A percentile compares a stretch with the other conserved stretches of the same genome.
Evolutionary conservation across 345 rosid species (phyloP).

Genomic region (Boechera stricta): DNA sequence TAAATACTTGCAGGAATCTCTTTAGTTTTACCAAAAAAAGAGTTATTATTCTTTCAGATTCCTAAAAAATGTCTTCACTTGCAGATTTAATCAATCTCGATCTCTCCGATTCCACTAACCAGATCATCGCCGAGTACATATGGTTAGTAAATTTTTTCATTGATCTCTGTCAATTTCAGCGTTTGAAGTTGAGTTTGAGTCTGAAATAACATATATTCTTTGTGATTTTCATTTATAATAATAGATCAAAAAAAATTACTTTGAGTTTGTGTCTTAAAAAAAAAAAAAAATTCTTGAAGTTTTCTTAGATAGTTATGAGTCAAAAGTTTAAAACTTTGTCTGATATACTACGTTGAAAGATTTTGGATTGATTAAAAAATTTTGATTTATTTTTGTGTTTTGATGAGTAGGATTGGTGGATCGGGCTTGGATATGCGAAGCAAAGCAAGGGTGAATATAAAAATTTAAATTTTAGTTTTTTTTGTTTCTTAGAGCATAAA

Average conservation of each 20-base stretch:
- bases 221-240: not conserved
- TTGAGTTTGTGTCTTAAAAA: not conserved
- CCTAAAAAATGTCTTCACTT: slow-evolving; percentile 57
- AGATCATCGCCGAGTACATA: slow-evolving; percentile 82
- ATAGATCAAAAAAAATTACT: not conserved
- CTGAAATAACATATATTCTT: not conserved
- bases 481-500: not conserved
- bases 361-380: not conserved
- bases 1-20: slow-evolving; percentile 27
- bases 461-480: not conserved
- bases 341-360: not conserved
- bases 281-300: not conserved
- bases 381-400: not conserved
- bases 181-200: not conserved
- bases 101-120: slow-evolving; percentile 58
- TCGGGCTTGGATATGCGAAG: slow-evolving; percentile 79
- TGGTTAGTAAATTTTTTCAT: slow-evolving; percentile 47
- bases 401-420: slow-evolving; percentile 68
- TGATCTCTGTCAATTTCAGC: not conserved
- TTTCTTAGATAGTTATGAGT: not conserved
- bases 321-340: not conserved
- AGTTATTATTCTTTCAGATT: not conserved
- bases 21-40: not conserved
- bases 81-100: slow-evolving; percentile 69
- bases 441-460: slow-evolving; percentile 62